phyloP scores from a whole-genome alignment of 1,139 yeast genomes.

The Yamadazyma blattariae region DNA sequence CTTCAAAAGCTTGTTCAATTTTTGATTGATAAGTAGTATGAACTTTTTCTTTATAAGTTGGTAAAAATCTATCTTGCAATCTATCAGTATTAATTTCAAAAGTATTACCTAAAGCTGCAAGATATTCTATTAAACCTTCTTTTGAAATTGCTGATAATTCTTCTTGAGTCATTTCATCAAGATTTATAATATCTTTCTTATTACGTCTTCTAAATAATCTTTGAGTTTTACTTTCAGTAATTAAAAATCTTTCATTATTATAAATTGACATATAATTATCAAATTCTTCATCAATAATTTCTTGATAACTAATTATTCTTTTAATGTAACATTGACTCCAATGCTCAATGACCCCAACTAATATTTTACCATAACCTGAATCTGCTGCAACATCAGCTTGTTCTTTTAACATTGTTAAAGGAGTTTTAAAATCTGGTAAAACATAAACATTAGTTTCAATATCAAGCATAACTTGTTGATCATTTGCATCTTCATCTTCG shows the following conservation, averaged over 20 bases:
- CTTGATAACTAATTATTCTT: constrained; percentile 62
- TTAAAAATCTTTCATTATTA: constrained; percentile 38
- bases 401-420: constrained; percentile 78
- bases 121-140: constrained; percentile 79
- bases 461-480: constrained; percentile 60
- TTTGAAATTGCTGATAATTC: constrained; percentile 55
- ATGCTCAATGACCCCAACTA: constrained; percentile 78
- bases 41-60: constrained; percentile 62
- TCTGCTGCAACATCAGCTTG: constrained; percentile 93
- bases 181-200: constrained; percentile 21
- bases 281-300: constrained; percentile 56
- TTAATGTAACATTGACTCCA: constrained; percentile 61
- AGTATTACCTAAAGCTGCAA: constrained; percentile 76
- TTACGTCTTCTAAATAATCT: constrained; percentile 39
- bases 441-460: constrained; percentile 73
- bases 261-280: constrained; percentile 43
- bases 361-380: constrained; percentile 77
- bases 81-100: constrained; percentile 87
- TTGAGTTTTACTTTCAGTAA: constrained; percentile 41
- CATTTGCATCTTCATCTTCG: constrained; percentile 44
- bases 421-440: constrained; percentile 45
- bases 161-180: constrained; percentile 45
- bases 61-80: constrained; percentile 70
- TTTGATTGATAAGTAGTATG: constrained; percentile 59
- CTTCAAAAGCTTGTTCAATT: constrained; percentile 57